Percentiles rank a stretch among this genome's conserved stretches.
phyloP scores from a whole-genome alignment of 805 yeast genomes.

The Yarrowia hollandica region DNA sequence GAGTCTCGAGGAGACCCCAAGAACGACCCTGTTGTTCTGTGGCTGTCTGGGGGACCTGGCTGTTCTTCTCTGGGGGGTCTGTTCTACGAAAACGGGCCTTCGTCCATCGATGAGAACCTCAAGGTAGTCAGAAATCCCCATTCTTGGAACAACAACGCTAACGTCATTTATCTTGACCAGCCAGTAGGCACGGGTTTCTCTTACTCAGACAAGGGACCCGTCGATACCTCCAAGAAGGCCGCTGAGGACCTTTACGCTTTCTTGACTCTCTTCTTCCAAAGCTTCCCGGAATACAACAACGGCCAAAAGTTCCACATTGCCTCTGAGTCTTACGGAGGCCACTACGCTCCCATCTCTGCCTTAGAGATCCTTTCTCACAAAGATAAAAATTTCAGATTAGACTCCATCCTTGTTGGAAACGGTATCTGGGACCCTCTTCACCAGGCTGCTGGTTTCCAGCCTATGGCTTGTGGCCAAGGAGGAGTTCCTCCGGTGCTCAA shows the following conservation, averaged over 20 bases:
- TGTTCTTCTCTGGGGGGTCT: slow-evolving; percentile 78
- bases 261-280: slow-evolving; percentile 68
- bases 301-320: slow-evolving; percentile 66
- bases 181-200: slow-evolving; percentile 80
- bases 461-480: slow-evolving; percentile 90
- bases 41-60: slow-evolving; percentile 89
- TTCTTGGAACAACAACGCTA: slow-evolving; percentile 79
- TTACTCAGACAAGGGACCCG: slow-evolving; percentile 47
- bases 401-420: slow-evolving; percentile 86
- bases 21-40: slow-evolving; percentile 73
- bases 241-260: slow-evolving; percentile 75
- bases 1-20: slow-evolving; percentile 79
- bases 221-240: slow-evolving; percentile 63
- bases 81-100: slow-evolving; percentile 79
- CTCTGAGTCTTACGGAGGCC: slow-evolving; percentile 85
- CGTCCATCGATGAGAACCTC: slow-evolving; percentile 54
- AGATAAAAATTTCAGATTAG: slow-evolving; percentile 57
- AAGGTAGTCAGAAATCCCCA: slow-evolving; percentile 65
- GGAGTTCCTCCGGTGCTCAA: slow-evolving; percentile 63
- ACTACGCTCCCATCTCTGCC: slow-evolving; percentile 79
- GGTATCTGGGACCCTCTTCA: slow-evolving; percentile 76
- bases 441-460: slow-evolving; percentile 75
- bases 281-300: slow-evolving; percentile 46
- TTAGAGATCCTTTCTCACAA: slow-evolving; percentile 62
- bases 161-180: slow-evolving; percentile 77